Evolutionary conservation across 441 rosid species (phyloP), one percentile per base, ranked within the genome.

Genomic region (Erodium trifolium): DNA sequence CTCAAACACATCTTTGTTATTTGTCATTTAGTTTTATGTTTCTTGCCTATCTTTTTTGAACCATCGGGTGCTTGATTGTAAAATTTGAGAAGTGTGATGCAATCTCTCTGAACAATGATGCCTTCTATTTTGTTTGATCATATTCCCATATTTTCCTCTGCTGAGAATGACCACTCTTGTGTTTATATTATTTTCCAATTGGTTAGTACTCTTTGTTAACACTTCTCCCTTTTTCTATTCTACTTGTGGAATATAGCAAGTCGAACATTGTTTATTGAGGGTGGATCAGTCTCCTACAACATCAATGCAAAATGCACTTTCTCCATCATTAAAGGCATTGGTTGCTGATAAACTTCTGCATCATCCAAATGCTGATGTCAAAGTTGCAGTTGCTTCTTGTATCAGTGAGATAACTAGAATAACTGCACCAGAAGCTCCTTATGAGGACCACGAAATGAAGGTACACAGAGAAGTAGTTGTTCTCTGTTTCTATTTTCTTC

Each of bases 361-460:
- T 75, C 98, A 93, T 80, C 71, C 88, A 9, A 85, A 93, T 70
- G 74, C 39, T 55, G 97, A 92, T 75, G 93, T 95, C 53, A 88
- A 83, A 80, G 96, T 89, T 75, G 88, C 93, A 14, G 97, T 92
- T 64, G 97, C 97, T 47, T 82, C 96, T 45, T 95, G 98, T 82
- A 92, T 95, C 77, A 95, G 97, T 72, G 99, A 95, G 85, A 91
- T 92, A 73, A 95, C 97, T 12, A 85, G 99, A 85, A 95, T 95
- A 71, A 95, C 98, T 63, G 99, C 99, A 51, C 99, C 99, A 0
- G 99, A 95, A 12, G 97, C 98, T 74, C 99, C 99, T 34, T 95
- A 89, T 78, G 91, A 86, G 16, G 99, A 95, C 82, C 93, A 92
- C 0, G 80, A 75, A 77, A 92, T 95, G 99, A 95, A 83, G 93